Evolutionary conservation across 148 eudicot species (phyloP).

Genomic region (Spergularia marina): DNA sequence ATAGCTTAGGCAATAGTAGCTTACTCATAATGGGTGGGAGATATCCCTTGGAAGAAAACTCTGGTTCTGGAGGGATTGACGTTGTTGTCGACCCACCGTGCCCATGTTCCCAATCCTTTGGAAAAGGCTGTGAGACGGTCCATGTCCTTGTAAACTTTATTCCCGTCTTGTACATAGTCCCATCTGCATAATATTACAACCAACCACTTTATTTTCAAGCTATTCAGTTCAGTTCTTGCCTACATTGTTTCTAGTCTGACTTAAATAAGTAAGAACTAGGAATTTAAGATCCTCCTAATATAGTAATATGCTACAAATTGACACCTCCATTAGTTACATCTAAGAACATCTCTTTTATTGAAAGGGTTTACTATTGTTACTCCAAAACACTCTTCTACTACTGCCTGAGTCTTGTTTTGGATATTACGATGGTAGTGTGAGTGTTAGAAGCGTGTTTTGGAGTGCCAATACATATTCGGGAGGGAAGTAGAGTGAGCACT

Average conservation of each 20-base stretch:
- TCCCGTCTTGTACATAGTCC: constrained; percentile 79
- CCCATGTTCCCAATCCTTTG: constrained; percentile 90
- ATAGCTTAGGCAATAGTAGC: constrained; percentile 1
- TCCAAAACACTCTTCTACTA: too few relatives aligned
- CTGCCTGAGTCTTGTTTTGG: too few relatives aligned
- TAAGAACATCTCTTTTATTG: neutral
- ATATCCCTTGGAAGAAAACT: constrained; percentile 90
- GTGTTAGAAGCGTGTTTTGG: too few relatives aligned
- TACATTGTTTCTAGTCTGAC: neutral
- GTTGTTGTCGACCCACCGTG: constrained; percentile 68
- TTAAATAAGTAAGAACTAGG: constrained; percentile 1
- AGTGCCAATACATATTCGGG: neutral
- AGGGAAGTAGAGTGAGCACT: neutral
- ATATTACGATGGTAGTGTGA: too few relatives aligned
- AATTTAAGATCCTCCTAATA: neutral
- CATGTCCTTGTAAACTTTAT: constrained; percentile 66
- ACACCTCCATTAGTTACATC: neutral
- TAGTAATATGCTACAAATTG: neutral
- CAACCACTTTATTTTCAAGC: neutral
- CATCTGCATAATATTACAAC: constrained; percentile 55
- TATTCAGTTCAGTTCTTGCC: neutral
- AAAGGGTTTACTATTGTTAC: too few relatives aligned
- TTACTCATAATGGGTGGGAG: constrained; percentile 92
- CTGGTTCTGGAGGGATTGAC: constrained; percentile 64
- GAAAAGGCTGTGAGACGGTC: constrained; percentile 68